Base-by-base conservation (phyloP, 768 basidiomycete genomes). In the Cyathus striatus region DNA sequence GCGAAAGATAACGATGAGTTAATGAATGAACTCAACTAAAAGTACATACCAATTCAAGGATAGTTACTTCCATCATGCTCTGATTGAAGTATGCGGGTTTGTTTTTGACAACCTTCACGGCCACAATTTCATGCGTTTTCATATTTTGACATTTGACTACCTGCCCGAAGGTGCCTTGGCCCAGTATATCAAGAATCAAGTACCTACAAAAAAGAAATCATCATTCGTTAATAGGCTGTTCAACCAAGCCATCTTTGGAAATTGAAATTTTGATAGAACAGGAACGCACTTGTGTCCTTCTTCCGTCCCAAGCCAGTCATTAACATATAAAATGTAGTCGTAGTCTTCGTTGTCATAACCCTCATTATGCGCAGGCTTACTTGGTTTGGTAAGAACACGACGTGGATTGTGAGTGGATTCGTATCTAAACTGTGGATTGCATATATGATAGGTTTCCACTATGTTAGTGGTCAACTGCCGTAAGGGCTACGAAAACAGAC, bases 131-230 rank as follows among this genome's bases (percentile, higher is more conserved):
- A 64, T 98, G 93, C 23, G 91, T 96, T 70, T 94, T 92, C 86
- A 97, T 94, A 60, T 99, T 98, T 63, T 98, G 96, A 59, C 96
- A 99, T 63, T 99, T 99, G 54, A 98, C 96, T 23, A 99, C 96
- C 63, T 99, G 96, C 6, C 96, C 96, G 54, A 99, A 99, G 2
- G 96, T 99, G 18, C 96, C 96, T 62, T 99, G 96, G 5, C 96
- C 96, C 27, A 99, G 79, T 47, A 99, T 91, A 63, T 99, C 96
- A 37, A 99, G 82, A 56, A 99, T 98, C 50, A 98, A 73, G 63
- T 97, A 99, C 61, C 90, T 93, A 60, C 20, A 38, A 18, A 23
- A 23, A 25, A 42, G 25, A 25, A 43, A 24, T 49, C 47, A 51
- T 47, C 16, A 40, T 10, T 12, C 13, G 18, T 25, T 41, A 14